These are phyloP conservation scores for Silene vulgaris DNA, from an alignment of 179 eudicot genomes.

Conservation along the genomic window DNA sequence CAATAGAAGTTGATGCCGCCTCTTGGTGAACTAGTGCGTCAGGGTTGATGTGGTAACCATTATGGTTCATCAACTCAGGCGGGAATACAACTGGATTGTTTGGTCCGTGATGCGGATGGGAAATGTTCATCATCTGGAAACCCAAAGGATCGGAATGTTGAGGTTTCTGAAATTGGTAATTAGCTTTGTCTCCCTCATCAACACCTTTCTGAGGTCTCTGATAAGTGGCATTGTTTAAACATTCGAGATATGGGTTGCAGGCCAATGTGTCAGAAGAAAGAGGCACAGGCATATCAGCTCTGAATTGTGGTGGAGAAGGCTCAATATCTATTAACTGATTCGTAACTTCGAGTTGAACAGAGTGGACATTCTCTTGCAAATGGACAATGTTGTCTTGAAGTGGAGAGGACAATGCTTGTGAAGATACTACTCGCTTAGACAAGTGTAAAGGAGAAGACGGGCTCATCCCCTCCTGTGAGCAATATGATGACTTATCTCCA, in stretches of 20 bases:
- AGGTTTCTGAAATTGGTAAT: constrained; percentile 15
- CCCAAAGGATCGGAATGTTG: constrained; percentile 18
- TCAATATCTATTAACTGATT: constrained; percentile 36
- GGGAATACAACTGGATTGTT: constrained; percentile 21
- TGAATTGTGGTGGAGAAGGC: constrained; percentile 27
- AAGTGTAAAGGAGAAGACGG: constrained; percentile 45
- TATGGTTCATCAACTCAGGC: constrained; percentile 17
- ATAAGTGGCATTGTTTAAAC: constrained; percentile 15
- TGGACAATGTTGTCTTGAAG: constrained; percentile 36
- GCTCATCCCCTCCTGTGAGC: constrained; percentile 50
- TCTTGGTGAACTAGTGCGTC: constrained; percentile 16
- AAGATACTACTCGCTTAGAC: constrained; percentile 31
- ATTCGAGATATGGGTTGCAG: constrained; percentile 30
- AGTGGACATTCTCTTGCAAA: constrained; percentile 29
- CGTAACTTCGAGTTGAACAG: constrained; percentile 28
- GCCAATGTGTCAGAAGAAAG: constrained; percentile 27
- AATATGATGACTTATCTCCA: constrained; percentile 39
- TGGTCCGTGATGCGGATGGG: constrained; percentile 24
- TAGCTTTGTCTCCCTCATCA: constrained; percentile 18
- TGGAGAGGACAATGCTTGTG: constrained; percentile 30
- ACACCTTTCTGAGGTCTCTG: constrained; percentile 20
- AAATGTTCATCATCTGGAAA: constrained; percentile 24
- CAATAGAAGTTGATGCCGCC: constrained; percentile 16
- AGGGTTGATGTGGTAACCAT: constrained; percentile 17
- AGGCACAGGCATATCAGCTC: constrained; percentile 31